These are phyloP conservation scores for Eucalyptus guilfoylei DNA, from an alignment of 345 rosid genomes.

Conservation along the genomic window DNA sequence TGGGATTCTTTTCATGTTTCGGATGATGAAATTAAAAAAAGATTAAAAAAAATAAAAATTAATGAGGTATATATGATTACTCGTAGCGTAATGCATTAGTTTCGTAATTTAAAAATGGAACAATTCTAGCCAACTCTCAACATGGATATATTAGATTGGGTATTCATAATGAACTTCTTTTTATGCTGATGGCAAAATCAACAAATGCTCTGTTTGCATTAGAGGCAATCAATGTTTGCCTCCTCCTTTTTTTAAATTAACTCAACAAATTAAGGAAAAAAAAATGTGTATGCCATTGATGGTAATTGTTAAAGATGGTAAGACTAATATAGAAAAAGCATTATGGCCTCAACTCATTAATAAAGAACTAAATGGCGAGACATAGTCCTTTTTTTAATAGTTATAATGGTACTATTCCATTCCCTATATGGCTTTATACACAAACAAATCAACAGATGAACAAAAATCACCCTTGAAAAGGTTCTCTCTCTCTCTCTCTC, in stretches of 20 bases:
- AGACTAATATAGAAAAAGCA: not conserved
- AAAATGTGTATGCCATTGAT: not conserved
- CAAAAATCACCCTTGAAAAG: not conserved
- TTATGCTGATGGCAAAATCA: not conserved
- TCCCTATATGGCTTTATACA: accelerated
- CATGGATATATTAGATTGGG: not conserved
- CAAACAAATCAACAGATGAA: not conserved
- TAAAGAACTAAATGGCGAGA: not conserved
- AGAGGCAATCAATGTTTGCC: not conserved
- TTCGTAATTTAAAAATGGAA: not conserved
- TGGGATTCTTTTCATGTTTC: not conserved
- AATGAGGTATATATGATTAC: not conserved
- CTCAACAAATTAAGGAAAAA: not conserved
- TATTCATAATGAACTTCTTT: not conserved
- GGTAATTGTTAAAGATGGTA: not conserved
- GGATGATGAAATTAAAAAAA: accelerated
- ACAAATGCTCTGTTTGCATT: not conserved
- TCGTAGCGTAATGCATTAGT: accelerated
- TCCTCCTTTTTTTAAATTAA: not conserved
- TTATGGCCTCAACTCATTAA: not conserved
- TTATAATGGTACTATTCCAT: not conserved
- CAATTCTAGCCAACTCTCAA: no score
- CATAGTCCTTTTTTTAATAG: not conserved
- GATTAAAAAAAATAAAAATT: no score
- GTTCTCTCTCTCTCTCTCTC: no score